Base-by-base conservation (phyloP, 495 filamentous ascomycete genomes). In the Hypoxylon crocopeplum region DNA sequence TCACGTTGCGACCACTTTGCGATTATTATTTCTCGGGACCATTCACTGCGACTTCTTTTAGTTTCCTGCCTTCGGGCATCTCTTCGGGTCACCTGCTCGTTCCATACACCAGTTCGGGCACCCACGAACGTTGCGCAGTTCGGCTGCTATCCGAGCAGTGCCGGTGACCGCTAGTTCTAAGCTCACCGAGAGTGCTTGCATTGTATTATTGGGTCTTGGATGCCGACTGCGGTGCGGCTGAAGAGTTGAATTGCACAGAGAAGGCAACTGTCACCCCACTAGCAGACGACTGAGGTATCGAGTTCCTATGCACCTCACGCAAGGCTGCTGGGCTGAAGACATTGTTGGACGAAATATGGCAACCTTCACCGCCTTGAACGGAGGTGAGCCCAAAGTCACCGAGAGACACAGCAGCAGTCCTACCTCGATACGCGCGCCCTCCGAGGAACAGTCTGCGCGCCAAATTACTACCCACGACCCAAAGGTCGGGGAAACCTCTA, bases 281-380 rank as follows among this genome's bases (percentile, higher is more conserved):
- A 37, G 17, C 42, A 45, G 33, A 38, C 22, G 25, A 39, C 34
- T 21, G 22, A 19, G 49, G n/a, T 41, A 44, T 49, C 39, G 49
- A 52, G 41, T 30, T 62, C 62, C 61, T 55, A 69, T 67, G 66
- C 66, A 62, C 63, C 59, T 62, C 37, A 53, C 50, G 47, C 50
- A 49, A 55, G 52, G 24, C 48, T 63, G 55, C 16, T 67, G 64
- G 63, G 56, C 48, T 36, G 62, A 70, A 64, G 61, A 64, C 40
- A 66, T 66, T 58, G 55, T 65, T 66, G 65, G 65, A 69, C 64
- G 69, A 69, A 71, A 64, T 45, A 80, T 80, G 77, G 62, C 77
- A 24, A 71, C 66, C 16, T 80, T 81, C 32, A 80, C 73, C 13
- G 78, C 78, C 38, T 69, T 80, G 21, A 81, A 81, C 56, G 78